A percentile compares a stretch with the other conserved stretches of the same genome.
Conservation (phyloP, 176 grass and related monocot species). For the Carex myosuroides region DNA sequence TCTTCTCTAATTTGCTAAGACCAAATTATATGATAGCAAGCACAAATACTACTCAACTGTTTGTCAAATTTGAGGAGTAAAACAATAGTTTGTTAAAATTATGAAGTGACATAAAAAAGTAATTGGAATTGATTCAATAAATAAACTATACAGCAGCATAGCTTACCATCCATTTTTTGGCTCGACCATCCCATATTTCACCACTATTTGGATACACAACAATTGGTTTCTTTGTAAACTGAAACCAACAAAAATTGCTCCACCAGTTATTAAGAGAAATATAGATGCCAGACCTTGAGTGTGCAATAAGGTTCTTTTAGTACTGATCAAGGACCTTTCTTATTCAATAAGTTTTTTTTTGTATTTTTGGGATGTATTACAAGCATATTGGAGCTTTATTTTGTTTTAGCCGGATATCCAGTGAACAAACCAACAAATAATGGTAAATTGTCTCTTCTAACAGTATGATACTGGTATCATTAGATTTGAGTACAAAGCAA, state of each 20-base stretch:
- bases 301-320: neutral
- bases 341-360: neutral
- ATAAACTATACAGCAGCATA: neutral
- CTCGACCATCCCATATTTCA: slow-evolving; percentile 67
- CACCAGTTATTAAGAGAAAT: neutral
- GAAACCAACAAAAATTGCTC: neutral
- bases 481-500: neutral
- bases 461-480: neutral
- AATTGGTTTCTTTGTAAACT: slow-evolving; percentile 63
- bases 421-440: neutral
- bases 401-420: neutral
- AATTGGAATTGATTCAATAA: neutral
- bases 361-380: neutral
- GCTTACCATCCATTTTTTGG: slow-evolving; percentile 81
- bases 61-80: neutral
- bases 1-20: neutral
- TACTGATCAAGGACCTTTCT: neutral
- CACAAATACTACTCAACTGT: neutral
- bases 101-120: neutral
- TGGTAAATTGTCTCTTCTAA: neutral
- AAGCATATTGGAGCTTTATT: neutral
- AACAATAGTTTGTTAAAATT: neutral
- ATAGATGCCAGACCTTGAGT: neutral
- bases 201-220: slow-evolving; percentile 84
- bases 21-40: neutral